Percentiles rank a stretch among this genome's conserved stretches.
These are phyloP conservation scores for Catenaria anguillulae DNA, from an alignment of 371 early-diverging fungal species.

Conservation along the genomic window DNA sequence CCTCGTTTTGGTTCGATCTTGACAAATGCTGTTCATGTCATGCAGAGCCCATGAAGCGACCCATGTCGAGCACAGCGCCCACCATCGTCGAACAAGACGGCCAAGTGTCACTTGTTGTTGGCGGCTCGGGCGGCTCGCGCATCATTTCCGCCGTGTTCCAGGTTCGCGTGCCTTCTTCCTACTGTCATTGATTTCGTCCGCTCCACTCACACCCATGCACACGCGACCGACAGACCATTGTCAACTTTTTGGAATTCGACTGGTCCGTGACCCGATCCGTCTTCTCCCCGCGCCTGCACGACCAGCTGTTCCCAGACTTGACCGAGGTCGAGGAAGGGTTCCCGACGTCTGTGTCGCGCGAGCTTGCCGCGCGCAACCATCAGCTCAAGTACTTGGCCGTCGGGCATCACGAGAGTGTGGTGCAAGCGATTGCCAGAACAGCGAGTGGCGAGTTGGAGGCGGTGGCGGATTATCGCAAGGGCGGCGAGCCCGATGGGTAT, in stretches of 20 bases:
- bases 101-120: constrained; percentile 57
- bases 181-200: too few relatives aligned
- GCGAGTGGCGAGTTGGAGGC: neutral
- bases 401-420: neutral
- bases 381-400: neutral
- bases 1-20: too few relatives aligned
- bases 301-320: constrained; percentile 76
- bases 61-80: constrained; percentile 81
- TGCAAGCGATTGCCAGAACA: neutral
- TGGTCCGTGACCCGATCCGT: constrained; percentile 57
- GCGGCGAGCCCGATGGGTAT: constrained; percentile 2
- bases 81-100: constrained; percentile 62
- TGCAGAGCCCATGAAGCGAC: constrained; percentile 80
- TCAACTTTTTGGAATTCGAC: constrained; percentile 57
- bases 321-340: constrained; percentile 6
- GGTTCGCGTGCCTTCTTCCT: too few relatives aligned
- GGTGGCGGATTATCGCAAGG: constrained; percentile 5
- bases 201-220: too few relatives aligned
- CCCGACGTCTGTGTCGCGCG: too few relatives aligned
- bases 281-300: constrained; percentile 68
- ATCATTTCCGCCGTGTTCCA: constrained; percentile 78
- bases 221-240: too few relatives aligned
- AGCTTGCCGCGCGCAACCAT: neutral
- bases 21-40: too few relatives aligned
- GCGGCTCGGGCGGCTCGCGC: constrained; percentile 89